Evolutionary conservation across 2,329 filamentous ascomycete species (phyloP).

Genomic region (Huntiella savannae): DNA sequence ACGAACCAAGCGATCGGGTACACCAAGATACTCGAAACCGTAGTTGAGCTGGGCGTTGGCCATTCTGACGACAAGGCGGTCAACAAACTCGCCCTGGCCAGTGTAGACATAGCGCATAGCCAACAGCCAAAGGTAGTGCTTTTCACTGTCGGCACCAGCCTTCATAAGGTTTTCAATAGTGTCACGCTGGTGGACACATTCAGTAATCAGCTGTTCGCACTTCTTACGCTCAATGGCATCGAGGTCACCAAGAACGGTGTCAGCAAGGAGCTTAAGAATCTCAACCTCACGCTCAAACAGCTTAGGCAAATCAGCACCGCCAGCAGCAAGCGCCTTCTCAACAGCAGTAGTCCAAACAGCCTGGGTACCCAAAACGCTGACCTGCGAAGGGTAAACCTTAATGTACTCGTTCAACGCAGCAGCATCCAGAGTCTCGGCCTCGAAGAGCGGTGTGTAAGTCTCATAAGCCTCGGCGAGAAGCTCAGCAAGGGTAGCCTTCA

Average conservation of each 20-base stretch:
- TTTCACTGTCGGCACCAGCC: conserved; percentile 52
- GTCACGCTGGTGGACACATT: conserved; percentile 95
- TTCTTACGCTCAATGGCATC: conserved; percentile 79
- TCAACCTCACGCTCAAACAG: conserved; percentile 71
- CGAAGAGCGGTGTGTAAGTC: conserved; percentile 63
- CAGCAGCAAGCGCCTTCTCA: conserved; percentile 53
- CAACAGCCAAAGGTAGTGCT: conserved; percentile 80
- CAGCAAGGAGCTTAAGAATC: conserved; percentile 67
- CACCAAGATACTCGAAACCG: conserved; percentile 93
- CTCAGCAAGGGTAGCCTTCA: conserved; percentile 88
- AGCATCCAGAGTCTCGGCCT: conserved; percentile 48
- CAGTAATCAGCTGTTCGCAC: conserved; percentile 95
- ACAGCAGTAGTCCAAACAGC: conserved; percentile 84
- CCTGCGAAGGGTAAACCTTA: conserved; percentile 69
- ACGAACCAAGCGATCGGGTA: conserved; percentile 85
- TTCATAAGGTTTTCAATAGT: conserved; percentile 72
- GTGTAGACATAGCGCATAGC: conserved; percentile 94
- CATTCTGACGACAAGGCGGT: conserved; percentile 83
- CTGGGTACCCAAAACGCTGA: conserved; percentile 87
- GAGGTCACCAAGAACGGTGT: conserved; percentile 77
- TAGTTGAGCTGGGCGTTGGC: conserved; percentile 91
- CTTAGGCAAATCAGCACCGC: conserved; percentile 45
- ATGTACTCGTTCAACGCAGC: conserved; percentile 63
- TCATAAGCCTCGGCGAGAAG: conserved; percentile 71
- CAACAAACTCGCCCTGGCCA: conserved; percentile 53